These are phyloP conservation scores for Hymenochaete sp. DNA, from an alignment of 1,284 basidiomycete genomes.

Conservation along the genomic window DNA sequence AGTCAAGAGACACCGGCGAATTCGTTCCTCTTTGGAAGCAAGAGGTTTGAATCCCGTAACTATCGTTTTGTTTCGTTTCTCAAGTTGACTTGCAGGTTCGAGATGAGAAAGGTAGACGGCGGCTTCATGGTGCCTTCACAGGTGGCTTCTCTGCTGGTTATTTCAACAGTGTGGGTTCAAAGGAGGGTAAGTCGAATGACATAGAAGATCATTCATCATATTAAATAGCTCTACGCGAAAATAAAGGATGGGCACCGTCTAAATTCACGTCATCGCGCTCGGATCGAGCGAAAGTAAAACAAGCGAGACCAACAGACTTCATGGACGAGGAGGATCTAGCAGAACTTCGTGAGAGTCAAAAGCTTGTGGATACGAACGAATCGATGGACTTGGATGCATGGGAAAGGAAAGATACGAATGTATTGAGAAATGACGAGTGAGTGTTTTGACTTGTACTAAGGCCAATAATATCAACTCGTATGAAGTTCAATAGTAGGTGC, in stretches of 20 bases:
- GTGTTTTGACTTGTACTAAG: constrained; percentile 23
- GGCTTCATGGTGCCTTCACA: constrained; percentile 96
- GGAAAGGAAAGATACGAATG: constrained; percentile 38
- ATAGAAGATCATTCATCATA: too few relatives aligned
- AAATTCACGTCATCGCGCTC: constrained; percentile 83
- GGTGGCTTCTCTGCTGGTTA: constrained; percentile 98
- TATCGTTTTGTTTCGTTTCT: neutral
- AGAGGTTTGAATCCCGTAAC: constrained; percentile 46
- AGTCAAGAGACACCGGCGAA: constrained; percentile 83
- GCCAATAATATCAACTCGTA: neutral
- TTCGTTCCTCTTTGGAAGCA: constrained; percentile 98
- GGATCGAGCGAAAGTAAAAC: constrained; percentile 59
- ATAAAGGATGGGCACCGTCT: constrained; percentile 83
- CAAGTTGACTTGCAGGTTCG: constrained; percentile 48
- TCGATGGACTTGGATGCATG: constrained; percentile 59
- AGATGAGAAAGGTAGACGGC: constrained; percentile 88
- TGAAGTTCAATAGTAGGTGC: constrained; percentile 51
- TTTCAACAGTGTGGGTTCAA: constrained; percentile 92
- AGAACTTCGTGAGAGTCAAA: constrained; percentile 64
- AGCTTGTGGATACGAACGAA: constrained; percentile 68
- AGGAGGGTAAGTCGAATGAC: constrained; percentile 60
- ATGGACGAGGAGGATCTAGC: constrained; percentile 99
- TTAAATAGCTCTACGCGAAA: neutral
- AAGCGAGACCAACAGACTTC: constrained; percentile 76
- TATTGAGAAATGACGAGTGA: constrained; percentile 35